Evolutionary conservation across 495 filamentous ascomycete genomes (phyloP).

Genomic region (Sabuloglossum arenarium): DNA sequence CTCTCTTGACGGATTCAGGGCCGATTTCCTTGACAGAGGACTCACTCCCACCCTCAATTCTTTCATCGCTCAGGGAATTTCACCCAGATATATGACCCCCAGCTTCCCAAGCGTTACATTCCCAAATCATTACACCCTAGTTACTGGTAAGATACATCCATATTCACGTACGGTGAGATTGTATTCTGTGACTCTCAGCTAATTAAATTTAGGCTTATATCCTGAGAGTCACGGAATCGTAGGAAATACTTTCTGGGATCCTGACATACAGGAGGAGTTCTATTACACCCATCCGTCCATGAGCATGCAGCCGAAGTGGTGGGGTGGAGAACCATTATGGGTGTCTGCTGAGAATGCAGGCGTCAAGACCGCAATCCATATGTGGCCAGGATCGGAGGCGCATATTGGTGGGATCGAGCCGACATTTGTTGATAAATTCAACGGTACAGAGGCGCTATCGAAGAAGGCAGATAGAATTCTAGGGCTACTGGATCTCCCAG

Average conservation of each 20-base stretch:
- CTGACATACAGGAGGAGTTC: constrained; percentile 53
- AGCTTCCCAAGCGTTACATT: constrained; percentile 95
- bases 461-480: constrained; percentile 62
- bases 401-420: constrained; percentile 47
- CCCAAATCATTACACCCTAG: constrained; percentile 91
- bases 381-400: constrained; percentile 96
- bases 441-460: constrained; percentile 48
- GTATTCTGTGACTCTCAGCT: background rate
- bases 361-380: constrained; percentile 66
- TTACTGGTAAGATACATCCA: constrained; percentile 25
- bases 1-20: constrained; percentile 91
- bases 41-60: constrained; percentile 65
- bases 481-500: constrained; percentile 61
- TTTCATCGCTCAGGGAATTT: constrained; percentile 67
- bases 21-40: constrained; percentile 70
- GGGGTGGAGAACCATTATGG: constrained; percentile 86
- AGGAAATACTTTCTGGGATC: constrained; percentile 88
- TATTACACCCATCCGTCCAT: constrained; percentile 55
- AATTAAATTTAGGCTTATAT: constrained; percentile 37
- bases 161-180: background rate
- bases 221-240: constrained; percentile 89
- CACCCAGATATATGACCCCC: constrained; percentile 75
- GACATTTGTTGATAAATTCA: constrained; percentile 62
- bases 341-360: constrained; percentile 66
- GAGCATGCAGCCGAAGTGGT: constrained; percentile 75